Base-by-base conservation (phyloP, 345 rosid genomes). In the Pelargonium nanum region DNA sequence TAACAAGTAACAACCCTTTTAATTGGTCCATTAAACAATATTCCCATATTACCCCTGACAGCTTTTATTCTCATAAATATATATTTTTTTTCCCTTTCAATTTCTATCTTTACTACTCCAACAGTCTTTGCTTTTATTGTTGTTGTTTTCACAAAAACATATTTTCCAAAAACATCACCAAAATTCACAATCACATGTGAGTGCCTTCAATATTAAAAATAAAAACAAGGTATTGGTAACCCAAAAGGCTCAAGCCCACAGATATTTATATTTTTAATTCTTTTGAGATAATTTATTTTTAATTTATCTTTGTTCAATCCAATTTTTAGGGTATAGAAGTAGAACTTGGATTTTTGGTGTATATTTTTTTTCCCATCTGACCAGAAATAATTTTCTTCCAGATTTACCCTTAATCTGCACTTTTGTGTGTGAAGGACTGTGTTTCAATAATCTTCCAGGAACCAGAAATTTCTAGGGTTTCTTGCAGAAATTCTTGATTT, bases 341-440 rank as follows among this genome's bases (percentile, higher is more conserved):
- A 40, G 48, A 40, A 40, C 48, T 12, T 19, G 4, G 55, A 52
- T 17, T 20, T 52, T 52, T n/a, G 6, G 52, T n/a, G 22, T 8
- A 52, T 19, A 17, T 52, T 52, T 17, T 52, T 19, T 52, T 20
- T 20, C 55, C 55, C 22, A 48, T n/a, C 19, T 48, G 53, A 48
- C 53, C 53, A n/a, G n/a, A n/a, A 48, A 48, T 48, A 48, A 23
- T 44, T 54, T 25, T 57, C 58, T 77, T 64, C 77, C 78, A 54
- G 23, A 60, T 77, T 69, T 82, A 8, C 80, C 82, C 79, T 73
- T 75, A 40, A 54, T 70, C 78, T 45, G 1, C 24, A n/a, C 23
- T 19, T 55, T 64, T 68, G 63, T 56, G 28, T 48, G 13, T 61
- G 58, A 22, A 40, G 48, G 15, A 17, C 16, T 6, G 16, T 15